phyloP scores from a whole-genome alignment of 2,329 filamentous ascomycete species.

The Bimuria novae-zelandiae region DNA sequence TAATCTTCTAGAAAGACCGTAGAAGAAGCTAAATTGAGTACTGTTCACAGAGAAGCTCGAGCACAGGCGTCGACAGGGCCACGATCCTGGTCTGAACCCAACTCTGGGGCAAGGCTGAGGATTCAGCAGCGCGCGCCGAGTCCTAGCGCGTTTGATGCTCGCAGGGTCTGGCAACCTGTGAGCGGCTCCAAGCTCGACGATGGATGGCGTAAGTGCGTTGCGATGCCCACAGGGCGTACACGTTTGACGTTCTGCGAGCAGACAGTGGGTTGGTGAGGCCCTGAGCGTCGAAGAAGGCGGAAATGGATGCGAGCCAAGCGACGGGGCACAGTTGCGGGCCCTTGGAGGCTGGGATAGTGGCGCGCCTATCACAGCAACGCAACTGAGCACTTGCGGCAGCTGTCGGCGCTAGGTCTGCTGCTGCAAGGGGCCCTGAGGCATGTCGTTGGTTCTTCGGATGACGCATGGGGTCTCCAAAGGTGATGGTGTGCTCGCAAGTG shows the following conservation, averaged over 20 bases:
- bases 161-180: constrained; percentile 18
- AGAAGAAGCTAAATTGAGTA: constrained; percentile 43
- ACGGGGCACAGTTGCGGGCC: neutral
- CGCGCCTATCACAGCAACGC: constrained; percentile 28
- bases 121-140: constrained; percentile 31
- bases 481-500: constrained; percentile 11
- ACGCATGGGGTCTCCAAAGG: constrained; percentile 27
- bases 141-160: constrained; percentile 38
- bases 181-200: neutral
- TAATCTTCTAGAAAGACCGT: constrained; percentile 44
- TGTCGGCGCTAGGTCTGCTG: constrained; percentile 20
- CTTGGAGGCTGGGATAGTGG: constrained; percentile 10
- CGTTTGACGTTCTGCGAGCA: neutral
- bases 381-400: constrained; percentile 23
- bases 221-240: neutral
- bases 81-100: constrained; percentile 37
- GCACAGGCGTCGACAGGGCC: constrained; percentile 32
- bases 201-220: constrained; percentile 1
- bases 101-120: constrained; percentile 45
- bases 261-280: neutral
- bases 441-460: constrained; percentile 41
- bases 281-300: constrained; percentile 4
- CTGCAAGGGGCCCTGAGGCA: constrained; percentile 39
- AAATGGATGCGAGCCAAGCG: constrained; percentile 2
- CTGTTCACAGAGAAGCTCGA: constrained; percentile 35